Percentiles rank a stretch among this genome's conserved stretches.
phyloP scores from a whole-genome alignment of 2,329 filamentous ascomycete genomes.

The Trichophyton benhamiae region DNA sequence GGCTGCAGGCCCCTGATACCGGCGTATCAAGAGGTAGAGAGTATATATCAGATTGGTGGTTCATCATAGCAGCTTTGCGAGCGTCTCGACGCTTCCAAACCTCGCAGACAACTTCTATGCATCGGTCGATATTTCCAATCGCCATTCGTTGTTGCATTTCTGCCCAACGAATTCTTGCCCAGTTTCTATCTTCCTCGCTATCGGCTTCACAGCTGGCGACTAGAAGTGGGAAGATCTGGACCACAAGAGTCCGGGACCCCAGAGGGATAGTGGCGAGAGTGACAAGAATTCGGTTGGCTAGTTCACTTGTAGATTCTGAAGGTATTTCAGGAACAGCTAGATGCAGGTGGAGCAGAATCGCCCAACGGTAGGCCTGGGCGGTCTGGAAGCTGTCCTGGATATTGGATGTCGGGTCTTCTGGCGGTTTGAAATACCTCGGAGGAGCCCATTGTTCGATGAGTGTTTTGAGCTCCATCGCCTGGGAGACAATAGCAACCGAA shows the following conservation, averaged over 20 bases:
- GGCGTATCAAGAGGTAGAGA: conserved; percentile 15
- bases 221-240: conserved; percentile 58
- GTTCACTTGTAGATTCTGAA: conserved; percentile 42
- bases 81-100: conserved; percentile 54
- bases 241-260: conserved; percentile 50
- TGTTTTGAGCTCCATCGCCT: conserved; percentile 50
- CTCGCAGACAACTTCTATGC: conserved; percentile 51
- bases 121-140: conserved; percentile 56
- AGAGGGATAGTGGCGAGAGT: conserved; percentile 52
- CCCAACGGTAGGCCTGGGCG: conserved; percentile 55
- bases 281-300: conserved; percentile 51
- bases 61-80: conserved; percentile 33
- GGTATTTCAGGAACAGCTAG: conserved; percentile 58
- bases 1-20: conserved; percentile 5
- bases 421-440: conserved; percentile 46
- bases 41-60: conserved; percentile 17
- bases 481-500: conserved; percentile 47
- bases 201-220: conserved; percentile 54
- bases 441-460: conserved; percentile 50
- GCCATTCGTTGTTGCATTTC: conserved; percentile 50
- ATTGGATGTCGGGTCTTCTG: conserved; percentile 51
- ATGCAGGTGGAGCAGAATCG: conserved; percentile 54
- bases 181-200: conserved; percentile 47
- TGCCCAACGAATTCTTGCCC: conserved; percentile 52
- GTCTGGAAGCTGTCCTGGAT: conserved; percentile 55